These are phyloP conservation scores for Pyrus pyrifolia DNA, from an alignment of 306 rosid species.

Conservation along the genomic window DNA sequence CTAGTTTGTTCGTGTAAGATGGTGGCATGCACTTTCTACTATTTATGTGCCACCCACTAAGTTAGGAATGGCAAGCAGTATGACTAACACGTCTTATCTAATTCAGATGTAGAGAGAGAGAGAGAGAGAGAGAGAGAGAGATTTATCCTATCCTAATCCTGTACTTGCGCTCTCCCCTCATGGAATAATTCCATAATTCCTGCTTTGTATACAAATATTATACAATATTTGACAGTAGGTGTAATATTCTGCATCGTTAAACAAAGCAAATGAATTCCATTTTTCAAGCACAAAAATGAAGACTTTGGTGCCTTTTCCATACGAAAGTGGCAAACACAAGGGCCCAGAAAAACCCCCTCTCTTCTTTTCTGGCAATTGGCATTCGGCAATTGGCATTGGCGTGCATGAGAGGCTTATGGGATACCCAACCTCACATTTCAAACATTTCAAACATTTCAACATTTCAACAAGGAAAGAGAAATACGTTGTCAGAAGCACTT, in stretches of 20 bases:
- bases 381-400: background rate
- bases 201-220: background rate
- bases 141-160: background rate
- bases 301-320: slow-evolving; percentile 5
- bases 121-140: background rate
- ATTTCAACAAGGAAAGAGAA: background rate
- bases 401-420: slow-evolving; percentile 14
- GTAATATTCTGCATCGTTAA: slow-evolving; percentile 4
- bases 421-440: slow-evolving; percentile 5
- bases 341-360: slow-evolving; percentile 33
- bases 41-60: slow-evolving; percentile 1
- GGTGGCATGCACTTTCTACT: too few relatives aligned
- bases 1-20: background rate
- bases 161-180: background rate
- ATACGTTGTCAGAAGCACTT: too few relatives aligned
- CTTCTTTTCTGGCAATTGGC: background rate
- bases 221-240: too few relatives aligned
- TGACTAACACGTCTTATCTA: background rate
- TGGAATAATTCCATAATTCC: background rate
- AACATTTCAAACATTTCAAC: slow-evolving; percentile 12
- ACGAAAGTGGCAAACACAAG: slow-evolving; percentile 47
- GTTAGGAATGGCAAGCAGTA: too few relatives aligned
- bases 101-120: background rate
- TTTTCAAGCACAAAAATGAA: slow-evolving; percentile 19
- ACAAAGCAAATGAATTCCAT: slow-evolving; percentile 11